Conservation (phyloP, 306 rosid species). For the Corylus avellana region DNA sequence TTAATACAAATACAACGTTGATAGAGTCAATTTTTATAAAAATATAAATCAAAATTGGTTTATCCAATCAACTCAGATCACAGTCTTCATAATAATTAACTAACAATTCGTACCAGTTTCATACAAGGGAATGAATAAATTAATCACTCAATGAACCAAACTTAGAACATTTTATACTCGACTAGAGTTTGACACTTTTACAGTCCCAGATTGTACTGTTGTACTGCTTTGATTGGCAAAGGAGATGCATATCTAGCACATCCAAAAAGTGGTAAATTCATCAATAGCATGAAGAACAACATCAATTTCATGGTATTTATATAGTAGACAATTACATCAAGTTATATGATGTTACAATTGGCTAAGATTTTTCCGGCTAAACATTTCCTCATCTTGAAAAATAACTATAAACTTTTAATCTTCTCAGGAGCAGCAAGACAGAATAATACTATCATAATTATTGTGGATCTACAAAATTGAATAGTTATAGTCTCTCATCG, state of each 20-base stretch:
- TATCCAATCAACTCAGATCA: no score
- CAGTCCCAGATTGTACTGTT: neutral
- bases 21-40: no score
- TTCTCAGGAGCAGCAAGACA: slow-evolving; percentile 12
- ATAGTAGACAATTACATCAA: neutral
- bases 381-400: neutral
- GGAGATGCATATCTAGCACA: neutral
- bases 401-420: neutral
- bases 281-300: neutral
- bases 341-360: neutral
- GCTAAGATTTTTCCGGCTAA: neutral
- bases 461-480: slow-evolving; percentile 36
- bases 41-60: no score
- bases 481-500: slow-evolving; percentile 7
- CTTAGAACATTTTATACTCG: no score
- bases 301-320: neutral
- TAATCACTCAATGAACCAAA: no score
- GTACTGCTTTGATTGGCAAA: neutral
- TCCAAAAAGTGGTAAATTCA: neutral
- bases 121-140: no score
- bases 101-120: no score
- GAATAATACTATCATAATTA: slow-evolving; percentile 9
- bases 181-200: no score
- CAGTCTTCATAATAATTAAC: no score
- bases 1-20: no score